These are phyloP conservation scores for Penicillium tannophilum DNA, from an alignment of 495 filamentous ascomycete genomes.

Conservation along the genomic window DNA sequence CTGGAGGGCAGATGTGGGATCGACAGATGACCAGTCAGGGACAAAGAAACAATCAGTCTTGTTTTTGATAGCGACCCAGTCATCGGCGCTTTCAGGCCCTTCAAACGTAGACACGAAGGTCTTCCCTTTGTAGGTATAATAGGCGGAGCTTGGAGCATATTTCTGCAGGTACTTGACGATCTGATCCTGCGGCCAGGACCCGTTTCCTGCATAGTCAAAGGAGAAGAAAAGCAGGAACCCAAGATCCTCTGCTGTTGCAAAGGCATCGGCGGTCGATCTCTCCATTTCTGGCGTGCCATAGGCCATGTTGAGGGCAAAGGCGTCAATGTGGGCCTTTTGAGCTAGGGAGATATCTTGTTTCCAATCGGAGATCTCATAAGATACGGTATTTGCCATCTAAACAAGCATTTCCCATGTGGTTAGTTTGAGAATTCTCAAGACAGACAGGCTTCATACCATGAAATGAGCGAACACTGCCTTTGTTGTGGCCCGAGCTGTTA, in stretches of 20 bases:
- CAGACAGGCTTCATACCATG: conserved; percentile 23
- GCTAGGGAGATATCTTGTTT: conserved; percentile 60
- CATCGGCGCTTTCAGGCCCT: conserved; percentile 56
- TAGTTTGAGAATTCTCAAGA: neutral
- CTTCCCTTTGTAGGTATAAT: conserved; percentile 54
- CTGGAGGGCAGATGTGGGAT: conserved; percentile 40
- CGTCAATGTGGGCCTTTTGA: conserved; percentile 65
- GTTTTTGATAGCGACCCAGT: conserved; percentile 60
- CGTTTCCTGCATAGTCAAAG: conserved; percentile 64
- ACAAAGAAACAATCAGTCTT: conserved; percentile 57
- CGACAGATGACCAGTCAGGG: conserved; percentile 66
- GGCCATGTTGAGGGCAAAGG: conserved; percentile 72
- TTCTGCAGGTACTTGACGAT: conserved; percentile 58
- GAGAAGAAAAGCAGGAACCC: conserved; percentile 70
- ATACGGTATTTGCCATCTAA: conserved; percentile 30
- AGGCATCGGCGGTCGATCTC: conserved; percentile 52
- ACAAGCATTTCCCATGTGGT: neutral
- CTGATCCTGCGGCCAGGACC: conserved; percentile 56
- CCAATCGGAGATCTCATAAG: conserved; percentile 50
- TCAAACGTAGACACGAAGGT: conserved; percentile 78
- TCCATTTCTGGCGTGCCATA: conserved; percentile 47
- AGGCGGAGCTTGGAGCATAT: conserved; percentile 52
- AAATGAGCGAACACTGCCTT: conserved; percentile 42
- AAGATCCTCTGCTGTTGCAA: conserved; percentile 53
- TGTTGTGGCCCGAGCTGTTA: conserved; percentile 5